Percentiles rank a stretch among this genome's conserved stretches.
phyloP scores from a whole-genome alignment of 495 filamentous ascomycete species.

The Neurospora cerealis region DNA sequence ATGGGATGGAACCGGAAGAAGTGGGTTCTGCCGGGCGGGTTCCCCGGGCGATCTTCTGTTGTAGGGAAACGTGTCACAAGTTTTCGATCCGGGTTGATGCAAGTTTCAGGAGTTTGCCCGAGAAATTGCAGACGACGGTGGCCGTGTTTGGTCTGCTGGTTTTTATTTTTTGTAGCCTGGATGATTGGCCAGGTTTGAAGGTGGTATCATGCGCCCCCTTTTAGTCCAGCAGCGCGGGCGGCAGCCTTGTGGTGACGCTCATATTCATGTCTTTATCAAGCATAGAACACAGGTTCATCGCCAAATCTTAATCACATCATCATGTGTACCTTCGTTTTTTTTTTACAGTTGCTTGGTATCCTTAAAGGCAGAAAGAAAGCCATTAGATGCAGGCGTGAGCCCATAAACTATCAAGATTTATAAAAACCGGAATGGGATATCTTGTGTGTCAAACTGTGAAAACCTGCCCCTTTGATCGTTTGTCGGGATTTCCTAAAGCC shows the following conservation, averaged over 20 bases:
- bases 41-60: not conserved
- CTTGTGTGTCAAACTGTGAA: not conserved
- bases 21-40: not conserved
- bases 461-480: not conserved
- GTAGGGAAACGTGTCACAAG: not conserved
- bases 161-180: not conserved
- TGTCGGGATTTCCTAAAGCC: not conserved
- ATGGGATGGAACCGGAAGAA: not conserved
- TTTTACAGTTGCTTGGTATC: not conserved
- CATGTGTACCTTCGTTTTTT: no score
- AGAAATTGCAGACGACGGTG: not conserved
- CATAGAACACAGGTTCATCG: not conserved
- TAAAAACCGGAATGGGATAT: not conserved
- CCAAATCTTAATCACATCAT: not conserved
- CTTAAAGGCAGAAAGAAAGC: not conserved
- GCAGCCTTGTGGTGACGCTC: not conserved
- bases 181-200: not conserved
- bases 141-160: not conserved
- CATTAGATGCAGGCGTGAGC: not conserved
- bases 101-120: not conserved
- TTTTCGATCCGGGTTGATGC: not conserved
- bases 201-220: not conserved
- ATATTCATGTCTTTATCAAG: not conserved
- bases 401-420: not conserved
- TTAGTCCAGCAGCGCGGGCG: not conserved